Base-by-base conservation (phyloP, 2,329 filamentous ascomycete genomes). In the Geosmithia flava region DNA sequence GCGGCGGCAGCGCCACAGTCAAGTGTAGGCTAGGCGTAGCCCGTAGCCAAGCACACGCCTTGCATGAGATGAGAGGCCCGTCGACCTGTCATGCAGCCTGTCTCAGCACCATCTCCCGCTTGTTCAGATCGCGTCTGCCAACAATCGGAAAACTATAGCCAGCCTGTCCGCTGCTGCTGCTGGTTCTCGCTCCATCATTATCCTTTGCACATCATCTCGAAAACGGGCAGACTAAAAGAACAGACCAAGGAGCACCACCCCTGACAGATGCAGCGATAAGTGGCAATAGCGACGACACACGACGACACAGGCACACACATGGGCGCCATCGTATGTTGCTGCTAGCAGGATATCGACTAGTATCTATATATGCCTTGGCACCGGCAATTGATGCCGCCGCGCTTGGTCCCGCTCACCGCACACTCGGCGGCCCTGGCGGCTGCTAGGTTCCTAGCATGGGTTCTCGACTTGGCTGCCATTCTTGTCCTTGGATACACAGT, bases 401-500 rank as follows among this genome's bases (percentile, higher is more conserved):
- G 40, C 40, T n/a, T 19, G 15, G n/a, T 19, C 40, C 40, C n/a
- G 40, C n/a, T 20, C 7, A 19, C 40, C 40, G 10, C 11, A 20
- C 10, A n/a, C 29, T 50, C 46, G 20, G 48, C 59, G 20, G 20
- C 53, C 29, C 57, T 59, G 37, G 57, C 60, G 1, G 50, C 50
- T 20, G 49, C 56, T 47, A 55, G 63, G 42, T 50, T 55, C 16
- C 29, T 63, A 27, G 60, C 57, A 42, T 66, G 63, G 63, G 46
- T 60, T 37, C 58, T 59, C 40, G 56, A 56, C 42, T 51, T 65
- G n/a, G 55, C 56, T 1, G 53, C 61, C 43, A 54, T 66, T 30
- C 52, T 64, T 2, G 52, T 63, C 42, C 51, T 65, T 33, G 58
- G 55, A 13, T 67, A 57, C 37, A 51, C 63, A 29, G 57, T 59